These are phyloP conservation scores for Tulasnella sp. DNA, from an alignment of 768 basidiomycete genomes.

Conservation along the genomic window DNA sequence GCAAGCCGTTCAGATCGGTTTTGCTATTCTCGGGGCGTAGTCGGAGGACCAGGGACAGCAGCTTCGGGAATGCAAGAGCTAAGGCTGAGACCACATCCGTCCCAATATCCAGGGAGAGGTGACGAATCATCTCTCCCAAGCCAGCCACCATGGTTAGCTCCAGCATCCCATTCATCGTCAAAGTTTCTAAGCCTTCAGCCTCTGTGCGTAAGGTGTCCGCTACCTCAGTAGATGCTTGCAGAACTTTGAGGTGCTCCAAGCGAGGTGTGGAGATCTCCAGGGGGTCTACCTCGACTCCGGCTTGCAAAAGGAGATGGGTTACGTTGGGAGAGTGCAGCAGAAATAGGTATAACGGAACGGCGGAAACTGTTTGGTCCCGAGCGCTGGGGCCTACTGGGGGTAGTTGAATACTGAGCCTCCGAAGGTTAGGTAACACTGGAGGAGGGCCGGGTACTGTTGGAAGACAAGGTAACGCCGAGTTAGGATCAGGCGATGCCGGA, in stretches of 20 bases:
- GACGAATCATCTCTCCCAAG: neutral
- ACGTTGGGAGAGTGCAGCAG: neutral
- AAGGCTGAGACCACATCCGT: neutral
- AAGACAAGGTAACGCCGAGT: neutral
- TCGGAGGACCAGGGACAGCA: neutral
- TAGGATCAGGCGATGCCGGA: too few species aligned
- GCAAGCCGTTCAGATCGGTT: neutral
- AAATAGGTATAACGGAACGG: neutral
- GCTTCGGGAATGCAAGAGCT: neutral
- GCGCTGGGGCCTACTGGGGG: neutral
- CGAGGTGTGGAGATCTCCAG: neutral
- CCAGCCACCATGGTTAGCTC: neutral
- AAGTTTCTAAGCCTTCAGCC: neutral
- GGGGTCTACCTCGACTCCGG: neutral
- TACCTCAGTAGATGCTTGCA: neutral
- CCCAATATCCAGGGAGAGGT: neutral
- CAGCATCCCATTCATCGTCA: neutral
- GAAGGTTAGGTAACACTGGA: too few species aligned
- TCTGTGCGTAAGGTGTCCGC: neutral
- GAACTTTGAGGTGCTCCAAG: neutral
- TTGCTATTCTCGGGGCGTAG: neutral
- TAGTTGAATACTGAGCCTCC: neutral
- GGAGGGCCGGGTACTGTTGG: too few species aligned
- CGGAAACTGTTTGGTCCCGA: neutral
- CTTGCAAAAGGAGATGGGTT: neutral